phyloP scores from a whole-genome alignment of 2,329 filamentous ascomycete species.

The Diaporthe humulicola region DNA sequence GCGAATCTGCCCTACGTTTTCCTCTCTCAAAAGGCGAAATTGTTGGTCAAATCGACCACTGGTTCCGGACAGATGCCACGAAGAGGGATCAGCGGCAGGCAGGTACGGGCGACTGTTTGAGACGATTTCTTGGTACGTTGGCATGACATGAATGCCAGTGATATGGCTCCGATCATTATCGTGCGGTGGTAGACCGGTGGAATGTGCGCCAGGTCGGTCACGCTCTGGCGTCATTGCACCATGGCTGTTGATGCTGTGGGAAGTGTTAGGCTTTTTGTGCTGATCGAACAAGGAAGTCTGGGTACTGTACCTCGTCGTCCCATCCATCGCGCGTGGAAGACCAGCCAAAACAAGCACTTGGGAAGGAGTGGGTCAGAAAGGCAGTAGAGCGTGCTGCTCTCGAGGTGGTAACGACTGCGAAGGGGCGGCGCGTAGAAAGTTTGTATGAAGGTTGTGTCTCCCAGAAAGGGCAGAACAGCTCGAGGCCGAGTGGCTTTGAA shows the following conservation, averaged over 20 bases:
- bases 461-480: not conserved
- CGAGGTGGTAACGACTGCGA: accelerated
- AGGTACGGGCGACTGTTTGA: constrained; percentile 54
- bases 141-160: constrained; percentile 58
- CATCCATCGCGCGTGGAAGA: not conserved
- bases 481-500: not conserved
- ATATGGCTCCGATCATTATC: constrained; percentile 61
- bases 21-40: constrained; percentile 68
- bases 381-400: accelerated
- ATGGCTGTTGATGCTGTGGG: not conserved
- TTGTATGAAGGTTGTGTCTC: not conserved
- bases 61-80: constrained; percentile 57
- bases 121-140: constrained; percentile 57
- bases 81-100: constrained; percentile 52
- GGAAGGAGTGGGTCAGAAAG: not conserved
- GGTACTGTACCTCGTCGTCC: not conserved
- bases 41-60: constrained; percentile 65
- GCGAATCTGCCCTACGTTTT: constrained; percentile 65
- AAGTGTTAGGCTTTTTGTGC: not conserved
- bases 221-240: not conserved
- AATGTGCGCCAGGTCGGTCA: constrained; percentile 37
- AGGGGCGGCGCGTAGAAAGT: not conserved
- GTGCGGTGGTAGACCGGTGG: constrained; percentile 49
- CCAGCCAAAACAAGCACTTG: not conserved
- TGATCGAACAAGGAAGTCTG: not conserved